Evolutionary conservation across 2,329 filamentous ascomycete species (phyloP), one percentile per base, ranked within the genome.

Genomic region (Talaromyces sp.): DNA sequence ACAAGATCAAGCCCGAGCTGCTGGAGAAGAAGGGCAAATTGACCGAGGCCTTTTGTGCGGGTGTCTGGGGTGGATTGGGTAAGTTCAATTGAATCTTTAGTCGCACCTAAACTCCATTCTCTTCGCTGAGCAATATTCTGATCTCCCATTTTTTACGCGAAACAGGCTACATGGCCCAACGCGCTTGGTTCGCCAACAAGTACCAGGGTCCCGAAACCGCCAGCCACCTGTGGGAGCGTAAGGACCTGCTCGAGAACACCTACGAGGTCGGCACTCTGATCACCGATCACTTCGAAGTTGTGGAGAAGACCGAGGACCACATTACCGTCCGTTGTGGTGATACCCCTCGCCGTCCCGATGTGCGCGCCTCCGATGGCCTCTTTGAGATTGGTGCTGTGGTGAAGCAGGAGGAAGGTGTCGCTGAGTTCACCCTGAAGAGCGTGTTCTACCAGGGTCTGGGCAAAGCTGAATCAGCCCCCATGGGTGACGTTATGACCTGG

Each of bases 211-310:
- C 82, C 8, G 76, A 81, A 35, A 87, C 85, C 0, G 75, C 78
- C 2, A 64, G 75, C 42, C 83, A 89, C 57, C 79, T 89, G 1
- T 90, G 87, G 85, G 78, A 80, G 2, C 73, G 68, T 3, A 70
- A 78, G 10, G 77, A 86, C 47, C 79, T 90, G 1, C 68, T 77
- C 5, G 61, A 71, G n/a, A 83, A 77, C 52, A 77, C 61, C 9
- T 90, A 89, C 65, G 80, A 85, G 17, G 76, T 80, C 35, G 86
- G 86, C 30, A 87, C 86, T 1, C 66, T 77, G 36, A 81, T 90
- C 52, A 87, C 84, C 3, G 86, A 90, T 66, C 87, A 90, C 69
- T 90, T 90, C 65, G 85, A 89, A 68, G 86, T 90, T 0, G 74
- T 90, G 1, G 82, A 85, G 48, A 86, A 86, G 71, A 85, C 82